A percentile compares a stretch with the other conserved stretches of the same genome.
Conservation (phyloP, 108 stramenopile genomes). For the Thalassiosira profunda region DNA sequence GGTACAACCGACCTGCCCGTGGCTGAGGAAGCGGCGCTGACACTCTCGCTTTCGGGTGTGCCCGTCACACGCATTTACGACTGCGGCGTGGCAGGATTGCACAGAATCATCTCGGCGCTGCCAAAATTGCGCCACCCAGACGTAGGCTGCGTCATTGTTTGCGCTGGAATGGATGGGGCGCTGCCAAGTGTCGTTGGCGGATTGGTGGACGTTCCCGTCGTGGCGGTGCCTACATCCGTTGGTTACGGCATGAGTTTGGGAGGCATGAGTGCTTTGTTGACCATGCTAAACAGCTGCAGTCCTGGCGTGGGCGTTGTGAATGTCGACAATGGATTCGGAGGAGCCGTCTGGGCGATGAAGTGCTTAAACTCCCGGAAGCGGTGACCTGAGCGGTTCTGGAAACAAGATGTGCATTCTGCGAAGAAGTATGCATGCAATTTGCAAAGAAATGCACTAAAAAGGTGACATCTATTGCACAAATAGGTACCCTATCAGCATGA, state of each 20-base stretch:
- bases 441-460: no score
- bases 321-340: conserved; percentile 98
- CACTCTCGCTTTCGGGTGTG: conserved; percentile 67
- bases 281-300: conserved; percentile 97
- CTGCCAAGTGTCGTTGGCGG: conserved; percentile 96
- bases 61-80: conserved; percentile 87
- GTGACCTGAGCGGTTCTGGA: neutral
- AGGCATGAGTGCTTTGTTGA: conserved; percentile 92
- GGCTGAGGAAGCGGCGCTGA: conserved; percentile 91
- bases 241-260: conserved; percentile 95
- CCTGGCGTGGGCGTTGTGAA: conserved; percentile 97
- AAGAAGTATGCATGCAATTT: no score
- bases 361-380: conserved; percentile 37
- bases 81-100: conserved; percentile 96
- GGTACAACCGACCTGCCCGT: conserved; percentile 93
- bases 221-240: conserved; percentile 95
- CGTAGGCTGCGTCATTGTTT: conserved; percentile 89
- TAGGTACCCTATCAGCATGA: no score
- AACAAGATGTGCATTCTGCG: no score
- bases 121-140: conserved; percentile 72
- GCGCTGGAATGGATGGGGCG: conserved; percentile 97
- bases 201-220: conserved; percentile 90
- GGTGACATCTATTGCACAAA: no score
- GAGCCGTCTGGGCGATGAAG: conserved; percentile 94
- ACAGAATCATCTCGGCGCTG: conserved; percentile 84